Evolutionary conservation across 345 rosid species (phyloP).

Genomic region (Pugionium cornutum): DNA sequence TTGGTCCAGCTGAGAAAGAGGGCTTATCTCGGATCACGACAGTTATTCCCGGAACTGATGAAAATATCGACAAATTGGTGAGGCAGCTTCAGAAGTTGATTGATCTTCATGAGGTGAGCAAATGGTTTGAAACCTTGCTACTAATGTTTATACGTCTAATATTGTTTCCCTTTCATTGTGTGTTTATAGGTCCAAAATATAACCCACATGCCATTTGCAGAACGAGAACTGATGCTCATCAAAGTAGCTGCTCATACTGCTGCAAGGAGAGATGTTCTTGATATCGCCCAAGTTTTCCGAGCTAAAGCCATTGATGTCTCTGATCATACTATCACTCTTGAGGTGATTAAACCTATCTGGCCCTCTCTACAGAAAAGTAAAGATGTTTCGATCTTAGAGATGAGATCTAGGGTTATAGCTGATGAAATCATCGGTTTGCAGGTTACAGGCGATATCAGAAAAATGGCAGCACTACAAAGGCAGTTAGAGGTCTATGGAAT

Average conservation of each 20-base stretch:
- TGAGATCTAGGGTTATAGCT: constrained; percentile 12
- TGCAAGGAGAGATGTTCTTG: constrained; percentile 69
- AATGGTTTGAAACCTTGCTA: constrained; percentile 1
- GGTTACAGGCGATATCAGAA: constrained; percentile 66
- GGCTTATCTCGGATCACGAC: constrained; percentile 73
- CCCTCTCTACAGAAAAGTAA: neutral
- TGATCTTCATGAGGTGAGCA: constrained; percentile 66
- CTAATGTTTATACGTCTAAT: constrained; percentile 8
- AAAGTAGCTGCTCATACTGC: constrained; percentile 65
- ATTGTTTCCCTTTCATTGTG: constrained; percentile 16
- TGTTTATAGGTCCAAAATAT: constrained; percentile 52
- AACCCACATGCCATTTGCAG: constrained; percentile 70
- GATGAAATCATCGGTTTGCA: constrained; percentile 34
- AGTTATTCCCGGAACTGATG: constrained; percentile 80
- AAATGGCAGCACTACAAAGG: constrained; percentile 67
- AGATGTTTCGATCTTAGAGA: constrained; percentile 11
- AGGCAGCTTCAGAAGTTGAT: constrained; percentile 70
- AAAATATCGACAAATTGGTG: constrained; percentile 59
- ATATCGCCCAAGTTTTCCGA: constrained; percentile 65
- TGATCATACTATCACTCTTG: constrained; percentile 71
- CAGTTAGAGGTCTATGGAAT: constrained; percentile 62
- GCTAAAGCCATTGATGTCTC: constrained; percentile 70
- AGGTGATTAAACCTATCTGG: constrained; percentile 40
- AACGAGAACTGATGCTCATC: constrained; percentile 66
- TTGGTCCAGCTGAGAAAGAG: constrained; percentile 65